Evolutionary conservation across 768 basidiomycete genomes (phyloP).

Genomic region (Gyrodon lividus): DNA sequence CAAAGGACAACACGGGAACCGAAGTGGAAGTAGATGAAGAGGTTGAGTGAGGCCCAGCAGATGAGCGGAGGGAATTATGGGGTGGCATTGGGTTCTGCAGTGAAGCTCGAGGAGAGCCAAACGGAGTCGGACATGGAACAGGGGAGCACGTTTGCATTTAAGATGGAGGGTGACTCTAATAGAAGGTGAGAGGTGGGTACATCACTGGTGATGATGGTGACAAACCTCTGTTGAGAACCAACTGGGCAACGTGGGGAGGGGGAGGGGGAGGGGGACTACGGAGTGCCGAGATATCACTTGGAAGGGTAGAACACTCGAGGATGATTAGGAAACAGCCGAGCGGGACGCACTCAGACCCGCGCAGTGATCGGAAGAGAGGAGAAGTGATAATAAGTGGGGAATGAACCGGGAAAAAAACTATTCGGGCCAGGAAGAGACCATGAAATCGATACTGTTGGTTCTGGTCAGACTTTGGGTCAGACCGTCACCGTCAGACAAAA

Average conservation of each 20-base stretch:
- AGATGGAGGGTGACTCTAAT: neutral
- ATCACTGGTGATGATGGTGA: neutral
- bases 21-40: conserved; percentile 14
- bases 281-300: neutral
- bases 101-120: conserved; percentile 1
- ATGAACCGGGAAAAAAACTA: neutral
- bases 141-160: conserved; percentile 1
- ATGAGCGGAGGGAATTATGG: conserved; percentile 2
- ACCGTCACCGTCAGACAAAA: neutral
- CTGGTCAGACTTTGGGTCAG: neutral
- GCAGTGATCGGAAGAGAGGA: neutral
- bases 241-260: neutral
- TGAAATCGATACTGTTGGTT: neutral
- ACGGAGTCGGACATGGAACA: neutral
- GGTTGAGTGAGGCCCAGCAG: conserved; percentile 9
- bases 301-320: neutral
- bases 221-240: neutral
- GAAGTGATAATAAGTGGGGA: neutral
- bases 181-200: neutral
- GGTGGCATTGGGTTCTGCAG: neutral
- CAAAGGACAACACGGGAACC: conserved; percentile 9
- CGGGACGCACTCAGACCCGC: neutral
- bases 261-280: neutral
- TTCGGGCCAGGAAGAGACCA: neutral
- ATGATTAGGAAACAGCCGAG: neutral